phyloP scores from a whole-genome alignment of 208 protist species.

The Acanthamoeba castellanii region DNA sequence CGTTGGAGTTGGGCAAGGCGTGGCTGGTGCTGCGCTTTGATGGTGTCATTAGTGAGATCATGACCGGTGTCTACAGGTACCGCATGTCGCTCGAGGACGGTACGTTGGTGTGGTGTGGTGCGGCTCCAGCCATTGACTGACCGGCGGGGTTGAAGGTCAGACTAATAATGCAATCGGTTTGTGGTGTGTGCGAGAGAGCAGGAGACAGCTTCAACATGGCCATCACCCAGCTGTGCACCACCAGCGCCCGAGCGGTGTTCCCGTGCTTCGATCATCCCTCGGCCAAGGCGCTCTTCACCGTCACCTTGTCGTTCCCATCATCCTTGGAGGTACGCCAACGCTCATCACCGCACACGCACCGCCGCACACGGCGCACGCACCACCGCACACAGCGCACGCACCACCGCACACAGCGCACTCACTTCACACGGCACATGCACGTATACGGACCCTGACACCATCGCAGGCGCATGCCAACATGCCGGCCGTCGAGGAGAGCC shows the following conservation, averaged over 20 bases:
- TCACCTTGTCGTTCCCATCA: neutral
- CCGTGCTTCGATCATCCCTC: slow-evolving; percentile 88
- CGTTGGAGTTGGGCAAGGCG: neutral
- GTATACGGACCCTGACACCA: neutral
- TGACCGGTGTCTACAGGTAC: slow-evolving; percentile 25
- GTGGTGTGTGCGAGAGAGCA: neutral
- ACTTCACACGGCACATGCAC: no score
- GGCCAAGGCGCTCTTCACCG: neutral
- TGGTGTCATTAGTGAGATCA: neutral
- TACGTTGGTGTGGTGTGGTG: neutral
- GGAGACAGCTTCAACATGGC: neutral
- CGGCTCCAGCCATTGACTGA: no score
- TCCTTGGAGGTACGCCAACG: neutral
- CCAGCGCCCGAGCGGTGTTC: slow-evolving; percentile 83
- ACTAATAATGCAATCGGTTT: no score
- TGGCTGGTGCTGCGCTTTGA: slow-evolving; percentile 25
- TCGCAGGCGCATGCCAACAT: neutral
- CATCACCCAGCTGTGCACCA: slow-evolving; percentile 63
- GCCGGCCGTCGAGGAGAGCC: neutral
- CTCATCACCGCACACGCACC: neutral
- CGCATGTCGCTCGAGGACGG: neutral
- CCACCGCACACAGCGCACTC: no score
- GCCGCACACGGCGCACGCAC: neutral
- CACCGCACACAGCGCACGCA: neutral
- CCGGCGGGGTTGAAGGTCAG: no score